phyloP scores from a whole-genome alignment of 1,284 basidiomycete species.

The Xerocomus nothofagi region DNA sequence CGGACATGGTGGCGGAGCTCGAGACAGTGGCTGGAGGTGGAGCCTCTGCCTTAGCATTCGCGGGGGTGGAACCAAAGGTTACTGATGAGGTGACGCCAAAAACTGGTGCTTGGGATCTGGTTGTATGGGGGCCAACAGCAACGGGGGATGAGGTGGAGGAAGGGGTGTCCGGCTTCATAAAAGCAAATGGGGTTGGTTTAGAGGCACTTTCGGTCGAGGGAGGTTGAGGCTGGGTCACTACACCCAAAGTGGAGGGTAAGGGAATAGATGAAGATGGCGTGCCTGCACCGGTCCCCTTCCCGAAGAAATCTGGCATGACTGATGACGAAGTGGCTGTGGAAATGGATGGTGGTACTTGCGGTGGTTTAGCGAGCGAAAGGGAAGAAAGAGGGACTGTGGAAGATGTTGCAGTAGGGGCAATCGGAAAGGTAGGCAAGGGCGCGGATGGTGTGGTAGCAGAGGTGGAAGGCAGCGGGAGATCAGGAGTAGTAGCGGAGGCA shows the following conservation, averaged over 20 bases:
- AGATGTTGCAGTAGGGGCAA: constrained; percentile 1
- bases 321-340: constrained; percentile 18
- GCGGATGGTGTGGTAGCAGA: constrained; percentile 7
- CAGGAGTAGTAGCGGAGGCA: constrained; percentile 11
- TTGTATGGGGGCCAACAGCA: background rate
- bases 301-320: constrained; percentile 27
- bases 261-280: constrained; percentile 1
- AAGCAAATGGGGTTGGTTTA: constrained; percentile 21
- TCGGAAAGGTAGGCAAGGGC: constrained; percentile 5
- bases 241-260: constrained; percentile 5
- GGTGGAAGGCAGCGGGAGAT: constrained; percentile 16
- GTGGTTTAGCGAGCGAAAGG: constrained; percentile 21
- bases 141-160: constrained; percentile 1
- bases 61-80: constrained; percentile 27
- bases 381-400: constrained; percentile 8
- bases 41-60: constrained; percentile 11
- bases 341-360: constrained; percentile 11
- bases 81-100: constrained; percentile 18
- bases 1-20: constrained; percentile 5
- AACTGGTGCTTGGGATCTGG: constrained; percentile 12
- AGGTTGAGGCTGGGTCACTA: constrained; percentile 9
- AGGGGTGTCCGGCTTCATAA: constrained; percentile 15
- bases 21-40: constrained; percentile 7
- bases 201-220: constrained; percentile 5
- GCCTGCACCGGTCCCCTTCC: constrained; percentile 12